A percentile compares a stretch with the other conserved stretches of the same genome.
Conservation (phyloP, 2,329 filamentous ascomycete genomes). For the Phyllosticta citribraziliensis region DNA sequence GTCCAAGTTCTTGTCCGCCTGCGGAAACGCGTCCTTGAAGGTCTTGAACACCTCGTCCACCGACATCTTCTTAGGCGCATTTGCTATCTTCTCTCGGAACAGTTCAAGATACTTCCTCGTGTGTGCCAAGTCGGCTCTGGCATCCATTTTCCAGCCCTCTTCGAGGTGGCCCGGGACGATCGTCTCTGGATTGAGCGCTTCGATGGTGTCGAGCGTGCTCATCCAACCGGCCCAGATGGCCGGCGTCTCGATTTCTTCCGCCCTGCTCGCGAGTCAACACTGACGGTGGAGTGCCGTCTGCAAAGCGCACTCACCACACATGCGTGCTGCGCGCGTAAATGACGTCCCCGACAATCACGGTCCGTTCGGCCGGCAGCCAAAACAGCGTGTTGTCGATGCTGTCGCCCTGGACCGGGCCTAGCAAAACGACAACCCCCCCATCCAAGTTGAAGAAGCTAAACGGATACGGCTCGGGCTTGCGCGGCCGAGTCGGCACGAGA, state of each 20-base stretch:
- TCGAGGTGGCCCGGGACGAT: constrained; percentile 22
- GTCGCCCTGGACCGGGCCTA: constrained; percentile 25
- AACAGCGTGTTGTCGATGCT: constrained; percentile 18
- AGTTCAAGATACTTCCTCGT: constrained; percentile 21
- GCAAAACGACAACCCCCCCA: constrained; percentile 18
- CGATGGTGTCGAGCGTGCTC: constrained; percentile 16
- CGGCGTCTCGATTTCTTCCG: constrained; percentile 22
- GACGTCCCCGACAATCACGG: constrained; percentile 21
- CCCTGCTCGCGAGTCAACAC: constrained; percentile 2
- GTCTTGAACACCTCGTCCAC: constrained; percentile 22
- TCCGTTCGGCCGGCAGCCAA: constrained; percentile 20
- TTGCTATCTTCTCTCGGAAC: constrained; percentile 21
- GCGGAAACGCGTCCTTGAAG: constrained; percentile 22
- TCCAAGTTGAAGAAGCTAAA: constrained; percentile 22
- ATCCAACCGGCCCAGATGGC: constrained; percentile 19
- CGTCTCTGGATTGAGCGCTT: constrained; percentile 19
- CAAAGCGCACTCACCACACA: constrained; percentile 15
- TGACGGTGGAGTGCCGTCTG: no score
- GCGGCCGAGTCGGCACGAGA: constrained; percentile 15
- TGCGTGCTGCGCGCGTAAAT: constrained; percentile 25
- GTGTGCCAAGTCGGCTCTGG: constrained; percentile 19
- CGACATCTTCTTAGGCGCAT: constrained; percentile 17
- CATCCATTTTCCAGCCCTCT: constrained; percentile 19
- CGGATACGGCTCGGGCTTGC: constrained; percentile 18
- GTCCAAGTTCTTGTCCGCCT: constrained; percentile 22